Percentiles rank a stretch among this genome's conserved stretches.
Evolutionary conservation across 106 monocot genomes (phyloP).

Genomic region (Agapanthus africanus): DNA sequence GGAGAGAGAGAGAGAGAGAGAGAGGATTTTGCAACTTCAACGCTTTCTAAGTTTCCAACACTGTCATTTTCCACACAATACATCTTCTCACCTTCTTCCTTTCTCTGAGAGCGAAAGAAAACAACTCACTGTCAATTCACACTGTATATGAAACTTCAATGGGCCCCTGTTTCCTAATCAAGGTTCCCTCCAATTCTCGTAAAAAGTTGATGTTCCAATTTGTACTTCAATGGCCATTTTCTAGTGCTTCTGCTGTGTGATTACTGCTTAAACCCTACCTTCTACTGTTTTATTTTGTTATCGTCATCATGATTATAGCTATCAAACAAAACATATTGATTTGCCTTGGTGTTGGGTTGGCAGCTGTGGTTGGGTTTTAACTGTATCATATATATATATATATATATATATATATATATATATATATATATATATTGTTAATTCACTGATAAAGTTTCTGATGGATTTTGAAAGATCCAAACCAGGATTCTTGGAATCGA

Average conservation of each 20-base stretch:
- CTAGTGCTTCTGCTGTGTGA: not conserved
- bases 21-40: slow-evolving; percentile 5
- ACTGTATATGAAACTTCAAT: slow-evolving; percentile 9
- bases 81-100: not conserved
- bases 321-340: too few relatives aligned
- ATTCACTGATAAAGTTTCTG: not conserved
- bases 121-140: not conserved
- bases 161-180: not conserved
- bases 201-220: not conserved
- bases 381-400: too few relatives aligned
- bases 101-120: not conserved
- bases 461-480: not conserved
- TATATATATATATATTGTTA: too few relatives aligned
- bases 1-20: not conserved
- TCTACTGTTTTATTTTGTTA: not conserved
- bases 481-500: not conserved
- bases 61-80: slow-evolving; percentile 22
- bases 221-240: not conserved
- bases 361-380: too few relatives aligned
- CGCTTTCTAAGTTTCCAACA: too few relatives aligned
- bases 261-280: not conserved
- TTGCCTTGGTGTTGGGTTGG: too few relatives aligned
- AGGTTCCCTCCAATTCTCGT: too few relatives aligned
- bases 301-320: too few relatives aligned
- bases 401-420: too few relatives aligned